Evolutionary conservation across 2,329 filamentous ascomycete species (phyloP), one percentile per base, ranked within the genome.

Genomic region (Fusarium buxicola): DNA sequence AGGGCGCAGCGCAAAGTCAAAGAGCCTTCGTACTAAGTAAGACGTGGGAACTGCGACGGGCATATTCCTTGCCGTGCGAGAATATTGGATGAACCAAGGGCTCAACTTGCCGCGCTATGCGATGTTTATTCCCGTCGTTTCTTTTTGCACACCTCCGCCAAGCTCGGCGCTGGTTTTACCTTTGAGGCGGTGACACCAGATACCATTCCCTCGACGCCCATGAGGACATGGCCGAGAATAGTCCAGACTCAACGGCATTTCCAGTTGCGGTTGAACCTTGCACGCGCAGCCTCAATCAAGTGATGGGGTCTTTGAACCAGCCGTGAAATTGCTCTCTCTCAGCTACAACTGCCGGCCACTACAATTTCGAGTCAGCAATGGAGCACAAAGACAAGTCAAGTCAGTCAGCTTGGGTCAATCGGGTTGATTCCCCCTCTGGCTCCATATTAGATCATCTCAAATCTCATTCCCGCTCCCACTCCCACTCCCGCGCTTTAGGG

Each of bases 401-500:
- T 45, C 28, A 41, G 18, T 13, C 38, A 39, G 16, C 21, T 45
- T 35, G 15, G 35, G 41, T 41, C 60, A 64, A 65, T 65, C 46
- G 60, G 60, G 41, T 34, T 41, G 53, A 30, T 48, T 49, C 39
- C 47, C 28, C 10, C 32, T 13, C 18, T 30, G 34, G 21, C 39
- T 31, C n/a, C n/a, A n/a, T n/a, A n/a, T n/a, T n/a, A n/a, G n/a
- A 28, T 16, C 47, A 36, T 49, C 36, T 65, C 41, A 47, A 25
- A 64, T 57, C 60, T 65, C 35, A 18, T 34, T 65, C 61, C 61
- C 52, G 61, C 61, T 61, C 57, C 38, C 55, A 48, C 56, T 61
- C 24, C 51, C 41, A n/a, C n/a, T n/a, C n/a, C n/a, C n/a, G n/a
- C n/a, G 34, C 25, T 62, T 44, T 43, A 31, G 28, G 36, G 27